Base-by-base conservation (phyloP, 768 basidiomycete genomes). In the Boletus pseudopeckii region DNA sequence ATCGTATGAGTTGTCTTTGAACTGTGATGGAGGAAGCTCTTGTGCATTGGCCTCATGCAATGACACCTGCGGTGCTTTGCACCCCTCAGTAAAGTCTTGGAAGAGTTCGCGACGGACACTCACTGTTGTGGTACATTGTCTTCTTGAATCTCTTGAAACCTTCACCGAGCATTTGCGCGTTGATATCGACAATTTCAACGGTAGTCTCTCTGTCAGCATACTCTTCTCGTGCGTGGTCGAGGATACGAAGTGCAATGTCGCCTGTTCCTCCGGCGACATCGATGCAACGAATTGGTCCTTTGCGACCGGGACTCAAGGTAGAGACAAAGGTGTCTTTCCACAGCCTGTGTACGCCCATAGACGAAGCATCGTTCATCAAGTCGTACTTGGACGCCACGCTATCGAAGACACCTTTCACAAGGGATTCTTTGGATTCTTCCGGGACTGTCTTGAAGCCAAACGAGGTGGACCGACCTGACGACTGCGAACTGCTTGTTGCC, bases 291-390 rank as follows among this genome's bases (percentile, higher is more conserved):
- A 84, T 64, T 2, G 86, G 82, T 1, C 88, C 88, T 55, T 80
- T 84, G 50, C 81, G 81, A 37, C 92, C 91, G 4, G 91, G 94
- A 59, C 82, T 80, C 55, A 98, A 71, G 0, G 78, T 73, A 1
- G 83, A 80, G 26, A 98, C 85, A 65, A 91, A 90, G 17, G 85
- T 78, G 70, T 98, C 94, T 73, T 98, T 99, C 97, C 97, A 99
- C 22, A 99, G 75, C 50, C 97, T 81, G 67, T 98, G 97, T 10
- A 98, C 86, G 34, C 97, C 97, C 56, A 98, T 73, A 4, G 97
- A 98, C 71, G 94, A 90, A n/a, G 94, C 92, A 67, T 98, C 97
- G 77, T 99, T 99, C 96, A 99, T 97, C 39, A 98, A 71, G 72
- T 98, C 97, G 73, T 99, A 99, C 42, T 82, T 88, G 34, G 91